Conservation (phyloP, 371 early-diverging fungal genomes). For the Mucor sp. region DNA sequence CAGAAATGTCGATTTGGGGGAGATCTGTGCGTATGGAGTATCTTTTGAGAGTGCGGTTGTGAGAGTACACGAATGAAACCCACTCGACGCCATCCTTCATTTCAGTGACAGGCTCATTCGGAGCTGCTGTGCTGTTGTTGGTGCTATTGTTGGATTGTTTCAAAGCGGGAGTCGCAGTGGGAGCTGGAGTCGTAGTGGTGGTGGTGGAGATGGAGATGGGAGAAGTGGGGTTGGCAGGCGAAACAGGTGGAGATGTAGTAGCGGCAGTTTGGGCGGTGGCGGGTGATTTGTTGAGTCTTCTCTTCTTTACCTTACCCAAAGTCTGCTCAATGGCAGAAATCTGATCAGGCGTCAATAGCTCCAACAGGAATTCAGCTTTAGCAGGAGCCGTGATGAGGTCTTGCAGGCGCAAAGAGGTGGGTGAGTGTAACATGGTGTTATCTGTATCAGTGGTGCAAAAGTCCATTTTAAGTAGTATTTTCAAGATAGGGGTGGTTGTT, state of each 20-base stretch:
- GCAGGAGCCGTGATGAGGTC: conserved; percentile 37
- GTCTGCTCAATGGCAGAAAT: conserved; percentile 39
- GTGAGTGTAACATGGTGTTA: conserved; percentile 26
- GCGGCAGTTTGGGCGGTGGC: not conserved
- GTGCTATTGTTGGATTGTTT: conserved; percentile 6
- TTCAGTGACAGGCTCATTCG: conserved; percentile 47
- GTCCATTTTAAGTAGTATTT: conserved; percentile 32
- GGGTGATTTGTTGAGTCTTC: conserved; percentile 29
- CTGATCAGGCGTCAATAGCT: conserved; percentile 38
- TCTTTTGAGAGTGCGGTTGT: conserved; percentile 62
- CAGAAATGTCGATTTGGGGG: conserved; percentile 58
- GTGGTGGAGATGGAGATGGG: not conserved
- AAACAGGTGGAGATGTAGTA: not conserved
- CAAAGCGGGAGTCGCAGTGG: not conserved
- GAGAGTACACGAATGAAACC: conserved; percentile 71
- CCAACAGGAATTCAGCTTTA: conserved; percentile 38
- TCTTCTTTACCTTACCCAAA: conserved; percentile 37
- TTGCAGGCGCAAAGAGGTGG: conserved; percentile 37
- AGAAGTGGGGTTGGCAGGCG: not conserved
- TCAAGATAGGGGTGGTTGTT: conserved; percentile 14
- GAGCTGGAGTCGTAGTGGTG: not conserved
- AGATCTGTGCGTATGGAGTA: conserved; percentile 84
- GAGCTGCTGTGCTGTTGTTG: conserved; percentile 10
- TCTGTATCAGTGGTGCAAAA: conserved; percentile 27
- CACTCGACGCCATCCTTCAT: conserved; percentile 66